Evolutionary conservation across 2,329 filamentous ascomycete genomes (phyloP).

Genomic region (Penicillium sp.): DNA sequence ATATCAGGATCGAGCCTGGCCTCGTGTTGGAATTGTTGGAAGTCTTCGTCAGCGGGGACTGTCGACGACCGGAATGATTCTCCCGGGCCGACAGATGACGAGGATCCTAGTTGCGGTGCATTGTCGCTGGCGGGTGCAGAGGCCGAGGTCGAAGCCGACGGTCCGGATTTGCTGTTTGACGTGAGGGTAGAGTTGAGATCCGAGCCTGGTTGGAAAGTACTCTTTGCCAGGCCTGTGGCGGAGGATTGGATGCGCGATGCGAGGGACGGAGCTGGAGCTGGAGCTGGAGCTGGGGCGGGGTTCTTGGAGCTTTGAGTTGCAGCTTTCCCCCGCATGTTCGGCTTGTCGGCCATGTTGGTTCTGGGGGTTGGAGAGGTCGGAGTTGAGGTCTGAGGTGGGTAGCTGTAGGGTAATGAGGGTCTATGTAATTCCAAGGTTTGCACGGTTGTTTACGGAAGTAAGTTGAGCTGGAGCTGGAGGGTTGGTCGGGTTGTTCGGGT

Average conservation of each 20-base stretch:
- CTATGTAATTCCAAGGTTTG: neutral
- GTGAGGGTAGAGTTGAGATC: slow-evolving; percentile 22
- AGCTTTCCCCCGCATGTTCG: slow-evolving; percentile 9
- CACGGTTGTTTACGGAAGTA: neutral
- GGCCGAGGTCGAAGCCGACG: neutral
- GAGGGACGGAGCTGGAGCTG: slow-evolving; percentile 15
- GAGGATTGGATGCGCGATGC: slow-evolving; percentile 34
- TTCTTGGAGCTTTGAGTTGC: neutral
- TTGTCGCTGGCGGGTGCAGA: neutral
- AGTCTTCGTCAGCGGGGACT: slow-evolving; percentile 22
- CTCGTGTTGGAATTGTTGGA: slow-evolving; percentile 22
- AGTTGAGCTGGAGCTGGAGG: neutral
- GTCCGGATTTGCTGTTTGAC: slow-evolving; percentile 14
- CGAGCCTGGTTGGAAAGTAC: slow-evolving; percentile 25
- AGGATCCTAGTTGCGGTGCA: neutral
- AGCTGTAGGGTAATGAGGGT: neutral
- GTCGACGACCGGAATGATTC: neutral
- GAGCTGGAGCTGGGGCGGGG: neutral
- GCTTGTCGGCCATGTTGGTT: slow-evolving; percentile 1
- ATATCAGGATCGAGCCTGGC: slow-evolving; percentile 2
- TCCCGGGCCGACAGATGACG: neutral
- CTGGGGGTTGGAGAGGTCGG: neutral
- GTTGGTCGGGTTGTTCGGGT: neutral
- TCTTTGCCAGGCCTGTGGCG: slow-evolving; percentile 35
- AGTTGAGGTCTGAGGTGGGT: neutral